phyloP scores from a whole-genome alignment of 139 green algal genomes.

The Mesotaenium endlicherianum region DNA sequence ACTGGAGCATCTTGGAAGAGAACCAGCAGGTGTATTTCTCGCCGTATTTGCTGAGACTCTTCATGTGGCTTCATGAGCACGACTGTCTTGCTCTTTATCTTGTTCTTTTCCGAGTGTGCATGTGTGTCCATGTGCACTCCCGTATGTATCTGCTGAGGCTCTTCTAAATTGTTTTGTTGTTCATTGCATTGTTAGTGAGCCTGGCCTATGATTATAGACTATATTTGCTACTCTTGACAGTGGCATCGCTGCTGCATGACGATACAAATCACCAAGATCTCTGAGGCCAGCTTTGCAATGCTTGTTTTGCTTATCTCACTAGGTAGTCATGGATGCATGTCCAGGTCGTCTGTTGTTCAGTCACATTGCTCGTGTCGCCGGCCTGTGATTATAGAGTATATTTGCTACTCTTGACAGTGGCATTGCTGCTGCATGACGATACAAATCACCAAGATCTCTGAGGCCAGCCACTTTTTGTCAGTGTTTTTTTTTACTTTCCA shows the following conservation, averaged over 20 bases:
- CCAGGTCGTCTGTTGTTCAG: not conserved
- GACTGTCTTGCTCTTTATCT: not conserved
- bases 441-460: constrained; percentile 3
- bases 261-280: constrained; percentile 1
- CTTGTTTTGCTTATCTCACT: too few species aligned
- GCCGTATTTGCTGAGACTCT: not conserved
- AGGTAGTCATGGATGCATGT: not conserved
- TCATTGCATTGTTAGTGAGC: not conserved
- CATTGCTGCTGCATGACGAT: not conserved
- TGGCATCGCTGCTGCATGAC: not conserved
- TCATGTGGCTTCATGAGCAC: not conserved
- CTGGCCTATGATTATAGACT: not conserved
- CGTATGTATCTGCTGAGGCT: not conserved
- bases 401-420: constrained; percentile 2
- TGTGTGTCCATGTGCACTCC: not conserved
- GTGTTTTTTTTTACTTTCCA: too few species aligned
- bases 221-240: constrained; percentile 7
- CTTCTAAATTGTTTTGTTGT: not conserved
- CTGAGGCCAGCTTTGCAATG: not conserved
- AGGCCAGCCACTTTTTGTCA: too few species aligned
- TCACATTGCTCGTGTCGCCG: not conserved
- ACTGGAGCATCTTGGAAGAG: not conserved
- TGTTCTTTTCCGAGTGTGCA: not conserved
- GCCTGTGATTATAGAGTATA: not conserved
- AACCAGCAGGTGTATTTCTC: not conserved